Evolutionary conservation across 352 stramenopile species (phyloP).

Genomic region (Globisporangium echinulatum): DNA sequence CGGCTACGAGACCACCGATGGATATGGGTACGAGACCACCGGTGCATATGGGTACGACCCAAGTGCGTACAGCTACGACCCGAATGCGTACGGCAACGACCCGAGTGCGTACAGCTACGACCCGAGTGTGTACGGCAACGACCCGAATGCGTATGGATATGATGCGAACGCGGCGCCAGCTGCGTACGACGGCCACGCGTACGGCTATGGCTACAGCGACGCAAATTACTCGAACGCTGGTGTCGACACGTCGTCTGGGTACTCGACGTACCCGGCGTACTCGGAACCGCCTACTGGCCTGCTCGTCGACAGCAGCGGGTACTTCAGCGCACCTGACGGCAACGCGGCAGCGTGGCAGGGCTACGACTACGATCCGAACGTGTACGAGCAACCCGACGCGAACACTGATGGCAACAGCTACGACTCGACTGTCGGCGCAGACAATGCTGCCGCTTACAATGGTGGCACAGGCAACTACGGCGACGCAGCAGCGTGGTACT

Average conservation of each 20-base stretch:
- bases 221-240: conserved; percentile 1
- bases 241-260: not conserved
- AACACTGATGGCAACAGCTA: not conserved
- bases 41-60: too few species aligned
- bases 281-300: not conserved
- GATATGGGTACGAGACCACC: not conserved
- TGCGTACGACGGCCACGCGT: conserved; percentile 22
- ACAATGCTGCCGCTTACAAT: too few species aligned
- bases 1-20: not conserved
- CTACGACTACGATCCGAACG: conserved; percentile 15
- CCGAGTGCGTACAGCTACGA: conserved; percentile 3
- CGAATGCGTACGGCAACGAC: too few species aligned
- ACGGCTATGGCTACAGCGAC: conserved; percentile 15
- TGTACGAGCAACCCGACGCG: not conserved
- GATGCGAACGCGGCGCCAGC: not conserved
- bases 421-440: not conserved
- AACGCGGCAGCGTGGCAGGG: conserved; percentile 24
- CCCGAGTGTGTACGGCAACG: not conserved
- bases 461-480: too few species aligned
- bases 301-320: conserved; percentile 23
- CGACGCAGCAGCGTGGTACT: too few species aligned
- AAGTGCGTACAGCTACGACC: conserved; percentile 4
- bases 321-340: conserved; percentile 24
- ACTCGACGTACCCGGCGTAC: not conserved
- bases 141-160: conserved; percentile 4